A percentile compares a stretch with the other conserved stretches of the same genome.
phyloP scores from a whole-genome alignment of 176 grass and related monocot species.

The Aechmea fasciata region DNA sequence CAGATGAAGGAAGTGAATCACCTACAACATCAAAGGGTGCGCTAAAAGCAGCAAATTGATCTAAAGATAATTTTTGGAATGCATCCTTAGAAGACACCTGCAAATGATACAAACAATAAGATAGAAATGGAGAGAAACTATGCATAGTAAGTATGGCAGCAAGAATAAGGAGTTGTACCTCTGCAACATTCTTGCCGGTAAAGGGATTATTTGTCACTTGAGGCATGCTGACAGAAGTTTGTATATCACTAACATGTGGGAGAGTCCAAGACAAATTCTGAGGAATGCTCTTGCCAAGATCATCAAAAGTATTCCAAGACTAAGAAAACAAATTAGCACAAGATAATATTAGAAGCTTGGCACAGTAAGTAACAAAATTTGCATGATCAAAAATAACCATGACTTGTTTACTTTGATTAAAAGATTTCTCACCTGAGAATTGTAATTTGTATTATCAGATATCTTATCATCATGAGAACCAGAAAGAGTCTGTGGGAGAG shows the following conservation, averaged over 20 bases:
- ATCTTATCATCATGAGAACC: slow-evolving; percentile 22
- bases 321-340: slow-evolving; percentile 24
- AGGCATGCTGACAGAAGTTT: slow-evolving; percentile 15
- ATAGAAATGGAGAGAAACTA: neutral
- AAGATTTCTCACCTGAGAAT: slow-evolving; percentile 27
- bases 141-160: neutral
- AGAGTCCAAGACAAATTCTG: slow-evolving; percentile 7
- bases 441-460: slow-evolving; percentile 15
- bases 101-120: slow-evolving; percentile 11
- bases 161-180: slow-evolving; percentile 21
- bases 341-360: neutral
- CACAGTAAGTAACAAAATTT: neutral
- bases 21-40: slow-evolving; percentile 16
- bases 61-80: slow-evolving; percentile 19
- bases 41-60: slow-evolving; percentile 26
- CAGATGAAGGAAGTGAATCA: slow-evolving; percentile 33
- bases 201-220: slow-evolving; percentile 30
- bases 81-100: slow-evolving; percentile 32
- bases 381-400: neutral
- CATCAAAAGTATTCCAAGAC: slow-evolving; percentile 67
- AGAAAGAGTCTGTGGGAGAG: slow-evolving; percentile 19
- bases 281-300: slow-evolving; percentile 23
- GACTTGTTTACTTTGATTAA: neutral
- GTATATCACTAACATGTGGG: slow-evolving; percentile 20
- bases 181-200: slow-evolving; percentile 21